Conservation (phyloP, 257 asterid genomes). For the Oldenlandia corymbosa region DNA sequence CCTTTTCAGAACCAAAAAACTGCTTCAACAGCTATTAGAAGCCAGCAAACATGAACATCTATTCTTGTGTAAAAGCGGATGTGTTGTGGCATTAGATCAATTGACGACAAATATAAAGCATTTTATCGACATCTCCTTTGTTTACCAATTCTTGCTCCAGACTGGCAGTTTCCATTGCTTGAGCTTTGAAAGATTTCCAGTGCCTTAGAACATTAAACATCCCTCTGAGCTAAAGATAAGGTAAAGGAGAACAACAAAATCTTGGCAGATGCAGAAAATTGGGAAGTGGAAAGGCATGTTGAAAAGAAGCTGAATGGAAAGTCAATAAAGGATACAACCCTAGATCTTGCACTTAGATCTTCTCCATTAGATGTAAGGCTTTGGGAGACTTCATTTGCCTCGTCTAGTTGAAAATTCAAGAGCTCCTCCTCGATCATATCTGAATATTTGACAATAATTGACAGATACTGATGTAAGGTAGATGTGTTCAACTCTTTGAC, state of each 20-base stretch:
- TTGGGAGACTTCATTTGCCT: conserved; percentile 25
- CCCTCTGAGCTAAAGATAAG: conserved; percentile 43
- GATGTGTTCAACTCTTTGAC: conserved; percentile 42
- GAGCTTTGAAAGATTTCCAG: conserved; percentile 51
- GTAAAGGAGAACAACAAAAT: conserved; percentile 32
- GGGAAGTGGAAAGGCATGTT: conserved; percentile 1
- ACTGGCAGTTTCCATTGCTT: conserved; percentile 21
- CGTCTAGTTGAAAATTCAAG: conserved; percentile 35
- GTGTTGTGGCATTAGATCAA: conserved; percentile 6
- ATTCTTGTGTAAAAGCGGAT: background rate
- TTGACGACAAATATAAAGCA: conserved; percentile 41
- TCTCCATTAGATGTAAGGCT: conserved; percentile 21
- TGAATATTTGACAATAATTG: conserved; percentile 48
- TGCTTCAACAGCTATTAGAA: too few species aligned
- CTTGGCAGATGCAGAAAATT: background rate
- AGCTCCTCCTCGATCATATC: conserved; percentile 68
- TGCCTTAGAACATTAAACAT: conserved; percentile 41
- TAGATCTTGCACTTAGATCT: conserved; percentile 29
- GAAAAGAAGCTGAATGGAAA: background rate
- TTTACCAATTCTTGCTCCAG: conserved; percentile 31
- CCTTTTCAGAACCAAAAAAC: too few species aligned
- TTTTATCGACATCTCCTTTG: conserved; percentile 55
- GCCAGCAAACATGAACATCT: too few species aligned
- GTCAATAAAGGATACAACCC: conserved; percentile 60
- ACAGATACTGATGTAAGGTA: conserved; percentile 39